A percentile compares a stretch with the other conserved stretches of the same genome.
Evolutionary conservation across 1,284 basidiomycete species (phyloP).

Genomic region (Leccinum subfulvum): DNA sequence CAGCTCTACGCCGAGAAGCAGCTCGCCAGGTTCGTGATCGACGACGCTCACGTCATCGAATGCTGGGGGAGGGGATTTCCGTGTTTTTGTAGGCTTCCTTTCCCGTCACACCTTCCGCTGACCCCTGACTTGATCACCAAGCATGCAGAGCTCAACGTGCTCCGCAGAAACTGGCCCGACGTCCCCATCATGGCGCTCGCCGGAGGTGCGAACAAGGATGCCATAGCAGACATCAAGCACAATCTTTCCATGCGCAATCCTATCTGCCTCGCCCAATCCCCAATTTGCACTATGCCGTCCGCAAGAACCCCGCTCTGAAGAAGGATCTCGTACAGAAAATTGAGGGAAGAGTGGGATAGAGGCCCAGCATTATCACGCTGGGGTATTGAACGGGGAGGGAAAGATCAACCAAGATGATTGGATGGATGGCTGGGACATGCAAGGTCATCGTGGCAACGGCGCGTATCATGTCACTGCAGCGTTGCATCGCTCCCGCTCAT

Average conservation of each 20-base stretch:
- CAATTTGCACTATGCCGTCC: conserved; percentile 85
- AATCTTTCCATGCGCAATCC: conserved; percentile 67
- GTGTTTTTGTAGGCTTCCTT: conserved; percentile 58
- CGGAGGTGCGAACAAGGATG: conserved; percentile 84
- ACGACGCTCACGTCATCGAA: conserved; percentile 93
- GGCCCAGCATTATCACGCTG: conserved; percentile 88
- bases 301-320: conserved; percentile 47
- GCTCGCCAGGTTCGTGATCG: conserved; percentile 90
- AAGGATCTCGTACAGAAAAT: conserved; percentile 67
- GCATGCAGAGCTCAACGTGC: conserved; percentile 67
- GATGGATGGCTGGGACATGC: conserved; percentile 71
- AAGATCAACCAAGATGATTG: conserved; percentile 68
- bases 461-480: conserved; percentile 19
- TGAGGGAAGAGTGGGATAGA: conserved; percentile 59
- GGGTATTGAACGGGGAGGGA: conserved; percentile 67
- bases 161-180: conserved; percentile 72
- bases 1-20: conserved; percentile 54
- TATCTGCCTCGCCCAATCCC: conserved; percentile 68
- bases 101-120: background rate
- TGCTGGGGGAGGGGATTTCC: conserved; percentile 84
- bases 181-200: conserved; percentile 96
- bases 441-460: conserved; percentile 91
- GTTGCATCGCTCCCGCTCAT: conserved; percentile 15
- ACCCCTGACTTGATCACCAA: conserved; percentile 30
- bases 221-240: conserved; percentile 76